A percentile compares a stretch with the other conserved stretches of the same genome.
Conservation (phyloP, 2,329 filamentous ascomycete species). For the Beauveria brongniartii region DNA sequence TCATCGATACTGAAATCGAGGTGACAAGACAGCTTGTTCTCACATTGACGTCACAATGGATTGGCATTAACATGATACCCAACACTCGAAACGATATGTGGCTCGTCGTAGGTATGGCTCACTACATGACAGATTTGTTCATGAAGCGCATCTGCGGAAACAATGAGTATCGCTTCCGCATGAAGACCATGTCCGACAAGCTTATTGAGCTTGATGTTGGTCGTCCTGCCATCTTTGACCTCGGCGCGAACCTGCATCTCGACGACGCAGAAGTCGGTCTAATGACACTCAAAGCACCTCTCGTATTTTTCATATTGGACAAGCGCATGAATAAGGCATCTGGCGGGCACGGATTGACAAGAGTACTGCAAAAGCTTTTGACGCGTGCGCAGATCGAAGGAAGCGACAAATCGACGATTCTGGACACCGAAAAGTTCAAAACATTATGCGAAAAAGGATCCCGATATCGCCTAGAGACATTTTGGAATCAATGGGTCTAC, state of each 20-base stretch:
- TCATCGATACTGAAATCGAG: slow-evolving; percentile 78
- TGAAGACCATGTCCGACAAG: slow-evolving; percentile 76
- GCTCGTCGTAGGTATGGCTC: slow-evolving; percentile 82
- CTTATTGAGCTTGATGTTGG: slow-evolving; percentile 75
- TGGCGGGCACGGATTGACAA: slow-evolving; percentile 68
- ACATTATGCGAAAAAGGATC: slow-evolving; percentile 81
- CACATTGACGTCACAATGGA: slow-evolving; percentile 85
- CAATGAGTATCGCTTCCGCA: slow-evolving; percentile 86
- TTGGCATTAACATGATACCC: slow-evolving; percentile 85
- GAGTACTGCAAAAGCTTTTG: slow-evolving; percentile 79
- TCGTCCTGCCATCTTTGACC: slow-evolving; percentile 71
- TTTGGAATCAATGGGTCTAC: slow-evolving; percentile 90
- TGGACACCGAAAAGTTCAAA: slow-evolving; percentile 69
- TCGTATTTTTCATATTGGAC: slow-evolving; percentile 91
- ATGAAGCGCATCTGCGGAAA: slow-evolving; percentile 87
- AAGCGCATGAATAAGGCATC: slow-evolving; percentile 83
- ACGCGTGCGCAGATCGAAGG: slow-evolving; percentile 68
- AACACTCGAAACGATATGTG: slow-evolving; percentile 75
- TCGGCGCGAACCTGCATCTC: slow-evolving; percentile 69
- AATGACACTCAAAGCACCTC: slow-evolving; percentile 78
- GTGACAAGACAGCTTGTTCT: slow-evolving; percentile 75
- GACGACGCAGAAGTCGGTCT: slow-evolving; percentile 86
- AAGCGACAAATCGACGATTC: slow-evolving; percentile 57
- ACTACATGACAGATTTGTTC: slow-evolving; percentile 92
- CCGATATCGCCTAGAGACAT: slow-evolving; percentile 76